phyloP scores from a whole-genome alignment of 2,329 filamentous ascomycete species.

The Xylariaceae sp. region DNA sequence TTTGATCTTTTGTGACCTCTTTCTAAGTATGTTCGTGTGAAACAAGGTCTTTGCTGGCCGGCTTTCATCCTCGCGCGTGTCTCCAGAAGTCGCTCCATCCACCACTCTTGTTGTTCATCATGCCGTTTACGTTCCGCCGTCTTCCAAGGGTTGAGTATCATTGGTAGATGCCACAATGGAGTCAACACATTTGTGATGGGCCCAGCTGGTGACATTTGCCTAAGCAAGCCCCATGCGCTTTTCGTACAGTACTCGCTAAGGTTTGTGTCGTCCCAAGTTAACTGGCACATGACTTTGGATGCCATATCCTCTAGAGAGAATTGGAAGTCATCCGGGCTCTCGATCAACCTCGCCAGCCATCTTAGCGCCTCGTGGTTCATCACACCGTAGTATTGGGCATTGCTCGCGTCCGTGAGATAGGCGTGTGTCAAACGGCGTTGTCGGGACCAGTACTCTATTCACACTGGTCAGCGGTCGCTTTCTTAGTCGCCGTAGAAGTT shows the following conservation, averaged over 20 bases:
- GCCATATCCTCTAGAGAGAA: constrained; percentile 53
- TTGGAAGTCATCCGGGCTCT: constrained; percentile 47
- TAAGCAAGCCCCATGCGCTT: constrained; percentile 53
- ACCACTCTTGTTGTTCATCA: constrained; percentile 50
- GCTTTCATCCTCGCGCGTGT: constrained; percentile 37
- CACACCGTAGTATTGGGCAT: constrained; percentile 30
- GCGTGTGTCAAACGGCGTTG: constrained; percentile 50
- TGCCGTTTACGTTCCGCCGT: constrained; percentile 48
- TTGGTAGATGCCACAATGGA: constrained; percentile 50
- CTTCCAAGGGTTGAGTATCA: constrained; percentile 51
- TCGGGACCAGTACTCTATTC: constrained; percentile 50
- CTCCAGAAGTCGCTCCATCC: constrained; percentile 42
- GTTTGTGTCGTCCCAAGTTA: constrained; percentile 50
- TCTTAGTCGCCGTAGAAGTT: not conserved
- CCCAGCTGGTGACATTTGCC: constrained; percentile 54
- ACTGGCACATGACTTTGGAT: constrained; percentile 52
- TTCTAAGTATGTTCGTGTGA: constrained; percentile 40
- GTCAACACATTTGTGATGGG: constrained; percentile 55
- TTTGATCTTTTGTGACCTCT: constrained; percentile 28
- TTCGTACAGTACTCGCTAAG: constrained; percentile 46
- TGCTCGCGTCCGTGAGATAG: constrained; percentile 40
- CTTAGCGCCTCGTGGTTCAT: constrained; percentile 53
- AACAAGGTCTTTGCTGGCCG: constrained; percentile 38
- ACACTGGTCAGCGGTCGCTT: constrained; percentile 2
- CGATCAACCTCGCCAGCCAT: constrained; percentile 46